These are phyloP conservation scores for Lactarius vividus DNA, from an alignment of 768 basidiomycete species.

Conservation along the genomic window DNA sequence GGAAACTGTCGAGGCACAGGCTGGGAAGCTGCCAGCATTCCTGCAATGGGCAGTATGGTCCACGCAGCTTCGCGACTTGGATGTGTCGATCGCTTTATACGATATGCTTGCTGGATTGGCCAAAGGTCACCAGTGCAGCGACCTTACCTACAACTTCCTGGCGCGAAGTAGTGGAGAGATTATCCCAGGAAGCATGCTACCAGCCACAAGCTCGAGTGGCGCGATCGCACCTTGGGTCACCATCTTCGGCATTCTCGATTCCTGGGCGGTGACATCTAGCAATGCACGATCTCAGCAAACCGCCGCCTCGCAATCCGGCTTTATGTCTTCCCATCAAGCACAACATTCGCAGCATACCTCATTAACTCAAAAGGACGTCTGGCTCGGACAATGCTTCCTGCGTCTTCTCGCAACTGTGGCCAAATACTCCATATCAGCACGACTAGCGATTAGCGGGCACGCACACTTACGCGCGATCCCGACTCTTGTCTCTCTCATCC, in stretches of 20 bases:
- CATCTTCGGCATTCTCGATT: constrained; percentile 72
- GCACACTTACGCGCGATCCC: constrained; percentile 79
- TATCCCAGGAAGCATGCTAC: constrained; percentile 55
- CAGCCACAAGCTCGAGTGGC: constrained; percentile 42
- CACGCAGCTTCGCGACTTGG: constrained; percentile 67
- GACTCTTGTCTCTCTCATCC: constrained; percentile 73
- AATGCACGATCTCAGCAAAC: constrained; percentile 45
- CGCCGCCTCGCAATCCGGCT: constrained; percentile 22
- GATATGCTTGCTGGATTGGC: constrained; percentile 87
- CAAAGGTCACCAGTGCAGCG: constrained; percentile 81
- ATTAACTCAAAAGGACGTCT: constrained; percentile 67
- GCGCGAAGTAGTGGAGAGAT: constrained; percentile 72
- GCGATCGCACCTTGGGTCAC: constrained; percentile 74
- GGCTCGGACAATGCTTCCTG: constrained; percentile 78
- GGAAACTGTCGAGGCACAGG: constrained; percentile 57
- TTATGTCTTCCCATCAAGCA: constrained; percentile 38
- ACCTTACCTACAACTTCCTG: constrained; percentile 87
- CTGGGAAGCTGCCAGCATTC: constrained; percentile 68
- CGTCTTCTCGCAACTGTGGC: constrained; percentile 75
- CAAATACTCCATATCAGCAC: constrained; percentile 70
- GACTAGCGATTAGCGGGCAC: constrained; percentile 73
- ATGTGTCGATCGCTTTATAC: constrained; percentile 76
- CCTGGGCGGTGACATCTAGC: constrained; percentile 61
- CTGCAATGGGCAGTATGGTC: constrained; percentile 91
- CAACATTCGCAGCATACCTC: constrained; percentile 43